A percentile compares a stretch with the other conserved stretches of the same genome.
Conservation (phyloP, 202 grass and related monocot species). For the Schoenoplectus tabernaemontani region DNA sequence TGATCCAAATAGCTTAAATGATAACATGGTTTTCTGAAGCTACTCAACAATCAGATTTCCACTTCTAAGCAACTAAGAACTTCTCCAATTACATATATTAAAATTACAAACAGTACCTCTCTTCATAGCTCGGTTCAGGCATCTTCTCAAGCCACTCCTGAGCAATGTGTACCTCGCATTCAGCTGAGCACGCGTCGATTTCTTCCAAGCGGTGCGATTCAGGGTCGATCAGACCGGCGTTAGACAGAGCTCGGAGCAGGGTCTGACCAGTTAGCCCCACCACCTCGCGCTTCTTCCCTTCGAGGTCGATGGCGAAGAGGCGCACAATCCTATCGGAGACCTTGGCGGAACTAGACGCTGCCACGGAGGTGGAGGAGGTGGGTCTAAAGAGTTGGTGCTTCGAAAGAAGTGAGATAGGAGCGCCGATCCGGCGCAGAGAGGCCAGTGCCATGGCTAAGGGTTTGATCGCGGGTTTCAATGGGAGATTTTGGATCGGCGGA, state of each 20-base stretch:
- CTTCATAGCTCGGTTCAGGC: constrained; percentile 64
- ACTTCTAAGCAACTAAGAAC: not conserved
- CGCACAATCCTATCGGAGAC: constrained; percentile 93
- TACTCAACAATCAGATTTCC: not conserved
- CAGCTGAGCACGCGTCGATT: constrained; percentile 84
- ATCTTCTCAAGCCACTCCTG: constrained; percentile 98
- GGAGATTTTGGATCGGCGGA: not conserved
- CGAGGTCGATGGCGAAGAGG: constrained; percentile 66
- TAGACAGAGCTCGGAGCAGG: constrained; percentile 66
- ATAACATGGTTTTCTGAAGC: not conserved
- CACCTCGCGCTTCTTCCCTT: constrained; percentile 57
- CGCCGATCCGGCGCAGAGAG: constrained; percentile 35
- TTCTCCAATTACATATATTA: not conserved
- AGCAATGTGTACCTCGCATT: constrained; percentile 96
- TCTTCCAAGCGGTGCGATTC: constrained; percentile 90
- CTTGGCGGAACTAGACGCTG: constrained; percentile 51
- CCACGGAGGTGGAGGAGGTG: constrained; percentile 33
- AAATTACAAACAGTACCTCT: constrained; percentile 18
- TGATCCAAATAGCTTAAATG: not conserved
- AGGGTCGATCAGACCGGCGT: constrained; percentile 74
- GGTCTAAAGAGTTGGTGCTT: constrained; percentile 25
- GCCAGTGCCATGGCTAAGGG: constrained; percentile 69
- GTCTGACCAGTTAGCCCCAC: constrained; percentile 73
- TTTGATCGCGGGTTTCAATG: not conserved
- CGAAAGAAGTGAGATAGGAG: constrained; percentile 33